Evolutionary conservation across 805 yeast genomes (phyloP).

Genomic region (Lipomyces yamanashiensis): DNA sequence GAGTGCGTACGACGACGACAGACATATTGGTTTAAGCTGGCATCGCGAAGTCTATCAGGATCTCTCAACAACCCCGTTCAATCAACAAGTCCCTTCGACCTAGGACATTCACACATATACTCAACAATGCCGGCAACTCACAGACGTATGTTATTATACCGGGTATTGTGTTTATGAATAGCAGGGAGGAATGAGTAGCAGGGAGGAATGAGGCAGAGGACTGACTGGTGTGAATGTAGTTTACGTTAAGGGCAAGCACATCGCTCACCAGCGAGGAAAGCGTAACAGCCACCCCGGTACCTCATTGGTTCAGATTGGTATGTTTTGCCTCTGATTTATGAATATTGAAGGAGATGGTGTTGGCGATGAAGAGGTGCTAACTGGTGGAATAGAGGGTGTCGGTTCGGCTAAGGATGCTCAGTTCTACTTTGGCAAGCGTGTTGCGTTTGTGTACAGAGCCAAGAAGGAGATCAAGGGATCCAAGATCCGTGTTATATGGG

Average conservation of each 20-base stretch:
- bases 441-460: constrained; percentile 99
- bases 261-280: constrained; percentile 99
- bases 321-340: constrained; percentile 4
- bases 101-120: constrained; percentile 12
- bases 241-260: constrained; percentile 99
- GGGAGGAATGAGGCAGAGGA: not conserved
- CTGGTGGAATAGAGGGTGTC: constrained; percentile 72
- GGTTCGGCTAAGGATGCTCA: constrained; percentile 88
- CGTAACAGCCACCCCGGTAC: constrained; percentile 97
- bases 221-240: constrained; percentile 52
- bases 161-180: not conserved
- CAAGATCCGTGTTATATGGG: constrained; percentile 99
- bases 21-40: not conserved
- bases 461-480: constrained; percentile 97
- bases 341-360: not conserved
- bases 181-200: not conserved
- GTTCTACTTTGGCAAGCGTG: constrained; percentile 99
- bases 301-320: constrained; percentile 83
- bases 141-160: constrained; percentile 80
- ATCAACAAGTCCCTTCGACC: constrained; percentile 9
- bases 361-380: not conserved
- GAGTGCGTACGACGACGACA: not conserved
- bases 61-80: constrained; percentile 6
- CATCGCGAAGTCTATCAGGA: constrained; percentile 15
- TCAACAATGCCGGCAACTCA: constrained; percentile 90